Conservation (phyloP, 1,284 basidiomycete genomes). For the Phylloboletellus chloephorus region DNA sequence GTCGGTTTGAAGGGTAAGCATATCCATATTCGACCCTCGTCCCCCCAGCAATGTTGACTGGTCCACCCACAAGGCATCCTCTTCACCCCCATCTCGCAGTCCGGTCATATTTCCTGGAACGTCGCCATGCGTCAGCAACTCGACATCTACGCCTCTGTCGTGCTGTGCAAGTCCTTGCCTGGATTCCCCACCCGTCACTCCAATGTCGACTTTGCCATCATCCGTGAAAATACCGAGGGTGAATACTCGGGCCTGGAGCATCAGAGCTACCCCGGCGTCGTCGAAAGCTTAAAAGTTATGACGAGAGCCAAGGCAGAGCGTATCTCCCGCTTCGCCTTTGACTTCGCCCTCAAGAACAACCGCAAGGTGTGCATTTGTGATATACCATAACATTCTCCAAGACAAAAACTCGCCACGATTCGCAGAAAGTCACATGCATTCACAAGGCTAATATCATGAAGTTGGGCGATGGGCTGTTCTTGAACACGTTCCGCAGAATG, state of each 20-base stretch:
- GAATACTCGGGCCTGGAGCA: slow-evolving; percentile 99
- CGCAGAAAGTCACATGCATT: slow-evolving; percentile 96
- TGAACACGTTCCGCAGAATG: slow-evolving; percentile 95
- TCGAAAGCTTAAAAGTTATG: slow-evolving; percentile 97
- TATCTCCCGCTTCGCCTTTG: slow-evolving; percentile 96
- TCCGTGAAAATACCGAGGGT: slow-evolving; percentile 99
- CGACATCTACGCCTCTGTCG: slow-evolving; percentile 98
- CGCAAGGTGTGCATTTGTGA: slow-evolving; percentile 64
- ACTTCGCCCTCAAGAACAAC: slow-evolving; percentile 98
- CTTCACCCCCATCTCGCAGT: slow-evolving; percentile 95
- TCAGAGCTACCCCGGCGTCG: slow-evolving; percentile 97
- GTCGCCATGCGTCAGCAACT: slow-evolving; percentile 99
- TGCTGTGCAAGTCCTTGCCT: slow-evolving; percentile 97
- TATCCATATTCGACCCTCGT: neutral
- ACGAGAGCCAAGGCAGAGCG: slow-evolving; percentile 95
- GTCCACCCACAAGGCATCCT: slow-evolving; percentile 71
- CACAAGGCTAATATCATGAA: slow-evolving; percentile 99
- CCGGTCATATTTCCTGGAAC: slow-evolving; percentile 99
- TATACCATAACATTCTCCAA: neutral
- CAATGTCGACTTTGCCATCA: slow-evolving; percentile 98
- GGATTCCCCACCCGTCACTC: slow-evolving; percentile 95
- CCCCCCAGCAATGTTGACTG: neutral
- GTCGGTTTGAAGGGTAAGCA: slow-evolving; percentile 92
- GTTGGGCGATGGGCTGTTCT: slow-evolving; percentile 97
- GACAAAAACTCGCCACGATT: slow-evolving; percentile 12